Base-by-base conservation (phyloP, 208 protist species). In the Phytomonas francai region DNA sequence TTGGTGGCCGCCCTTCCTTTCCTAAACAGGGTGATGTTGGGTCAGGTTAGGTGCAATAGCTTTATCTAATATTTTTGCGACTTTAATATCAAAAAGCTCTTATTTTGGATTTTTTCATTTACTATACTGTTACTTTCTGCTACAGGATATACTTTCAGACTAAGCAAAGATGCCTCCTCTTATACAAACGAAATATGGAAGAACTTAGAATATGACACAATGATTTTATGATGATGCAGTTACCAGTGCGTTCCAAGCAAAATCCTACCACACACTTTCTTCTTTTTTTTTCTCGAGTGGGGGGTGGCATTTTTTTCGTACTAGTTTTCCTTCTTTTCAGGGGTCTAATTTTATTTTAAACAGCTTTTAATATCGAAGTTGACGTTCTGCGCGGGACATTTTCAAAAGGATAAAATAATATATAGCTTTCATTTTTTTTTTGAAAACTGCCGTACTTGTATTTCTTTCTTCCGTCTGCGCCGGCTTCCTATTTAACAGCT, bases 261-360 rank as follows among this genome's bases (percentile, higher is more conserved):
- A 12, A 39, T 9, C 9, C 67, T 54, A 25, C 30, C 5, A 69
- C 14, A 51, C 11, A n/a, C 1, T 31, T 28, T 29, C 60, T 34
- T 58, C 28, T 22, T 76, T 60, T 68, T 27, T 25, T 58, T n/a
- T n/a, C n/a, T n/a, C n/a, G n/a, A n/a, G n/a, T n/a, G n/a, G n/a
- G n/a, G n/a, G n/a, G n/a, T 60, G 9, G 25, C 16, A 60, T 2
- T 19, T 69, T 12, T 31, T 65, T 54, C 49, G 61, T 19, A 33
- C 32, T 28, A 62, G 27, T 61, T 66, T 59, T 19, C 60, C 64
- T 25, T 25, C 33, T 62, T 33, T 25, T 70, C 16, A 30, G n/a
- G 25, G 25, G 63, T n/a, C 27, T 36, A 9, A 25, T 67, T 22
- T 27, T 56, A 1, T 58, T 7, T 58, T 51, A 25, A 65, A 45